Conservation (phyloP, 768 basidiomycete genomes). For the Boletus rufocinnamomeus region DNA sequence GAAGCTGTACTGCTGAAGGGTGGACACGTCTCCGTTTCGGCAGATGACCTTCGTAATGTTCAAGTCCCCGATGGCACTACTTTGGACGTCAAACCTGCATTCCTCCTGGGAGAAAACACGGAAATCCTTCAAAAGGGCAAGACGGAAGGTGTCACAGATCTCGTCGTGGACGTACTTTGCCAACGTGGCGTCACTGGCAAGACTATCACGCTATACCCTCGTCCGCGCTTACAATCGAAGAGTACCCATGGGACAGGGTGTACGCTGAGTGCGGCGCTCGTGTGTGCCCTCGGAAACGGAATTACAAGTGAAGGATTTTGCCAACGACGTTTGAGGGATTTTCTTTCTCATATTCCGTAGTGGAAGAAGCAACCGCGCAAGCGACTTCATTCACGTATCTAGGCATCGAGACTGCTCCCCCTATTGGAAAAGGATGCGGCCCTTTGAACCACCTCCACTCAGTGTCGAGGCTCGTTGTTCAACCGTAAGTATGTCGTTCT, state of each 20-base stretch:
- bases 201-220: slow-evolving; percentile 52
- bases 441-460: slow-evolving; percentile 87
- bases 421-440: slow-evolving; percentile 75
- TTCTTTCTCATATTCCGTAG: slow-evolving; percentile 33
- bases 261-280: slow-evolving; percentile 83
- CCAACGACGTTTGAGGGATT: background rate
- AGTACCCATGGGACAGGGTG: slow-evolving; percentile 94
- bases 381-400: slow-evolving; percentile 73
- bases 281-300: slow-evolving; percentile 59
- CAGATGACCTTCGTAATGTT: slow-evolving; percentile 46
- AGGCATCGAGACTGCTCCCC: slow-evolving; percentile 67
- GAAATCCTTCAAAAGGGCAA: slow-evolving; percentile 51
- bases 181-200: slow-evolving; percentile 32
- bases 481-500: slow-evolving; percentile 48
- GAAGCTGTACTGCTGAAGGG: slow-evolving; percentile 79
- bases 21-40: slow-evolving; percentile 62
- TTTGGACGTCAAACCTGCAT: slow-evolving; percentile 46
- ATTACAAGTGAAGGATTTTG: slow-evolving; percentile 37
- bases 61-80: slow-evolving; percentile 26
- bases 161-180: slow-evolving; percentile 69
- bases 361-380: slow-evolving; percentile 55
- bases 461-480: slow-evolving; percentile 48
- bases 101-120: slow-evolving; percentile 56
- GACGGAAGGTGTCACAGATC: slow-evolving; percentile 15
- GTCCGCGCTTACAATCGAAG: slow-evolving; percentile 61